Conservation (phyloP, 1,284 basidiomycete species). For the Malassezia caprae region DNA sequence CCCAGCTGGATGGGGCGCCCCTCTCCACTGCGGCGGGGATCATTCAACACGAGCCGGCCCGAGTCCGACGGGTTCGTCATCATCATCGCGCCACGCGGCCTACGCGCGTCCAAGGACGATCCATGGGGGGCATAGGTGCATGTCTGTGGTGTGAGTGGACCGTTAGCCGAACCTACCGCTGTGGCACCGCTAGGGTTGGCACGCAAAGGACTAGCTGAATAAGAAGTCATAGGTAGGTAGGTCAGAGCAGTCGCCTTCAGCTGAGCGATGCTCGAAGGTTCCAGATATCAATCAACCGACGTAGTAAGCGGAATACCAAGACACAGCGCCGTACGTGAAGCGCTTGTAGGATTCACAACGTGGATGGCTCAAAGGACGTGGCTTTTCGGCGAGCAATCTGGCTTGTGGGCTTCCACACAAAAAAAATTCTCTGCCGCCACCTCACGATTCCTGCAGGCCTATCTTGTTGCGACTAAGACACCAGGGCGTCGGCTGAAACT, state of each 20-base stretch:
- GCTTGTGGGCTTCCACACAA: background rate
- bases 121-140: slow-evolving; percentile 7
- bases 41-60: slow-evolving; percentile 14
- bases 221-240: slow-evolving; percentile 13
- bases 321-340: background rate
- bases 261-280: slow-evolving; percentile 8
- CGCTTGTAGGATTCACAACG: background rate
- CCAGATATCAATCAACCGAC: background rate
- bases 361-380: background rate
- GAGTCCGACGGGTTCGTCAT: background rate
- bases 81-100: background rate
- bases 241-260: slow-evolving; percentile 14
- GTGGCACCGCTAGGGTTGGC: slow-evolving; percentile 12
- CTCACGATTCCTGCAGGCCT: background rate
- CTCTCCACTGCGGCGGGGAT: background rate
- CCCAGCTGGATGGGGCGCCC: background rate
- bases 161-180: background rate
- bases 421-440: background rate
- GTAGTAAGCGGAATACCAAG: background rate
- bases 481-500: background rate
- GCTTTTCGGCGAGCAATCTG: background rate
- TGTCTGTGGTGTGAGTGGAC: slow-evolving; percentile 3
- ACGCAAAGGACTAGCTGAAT: slow-evolving; percentile 10
- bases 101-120: background rate
- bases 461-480: background rate